A percentile compares a stretch with the other conserved stretches of the same genome.
Conservation (phyloP, 108 stramenopile genomes). For the Seminavis robusta region DNA sequence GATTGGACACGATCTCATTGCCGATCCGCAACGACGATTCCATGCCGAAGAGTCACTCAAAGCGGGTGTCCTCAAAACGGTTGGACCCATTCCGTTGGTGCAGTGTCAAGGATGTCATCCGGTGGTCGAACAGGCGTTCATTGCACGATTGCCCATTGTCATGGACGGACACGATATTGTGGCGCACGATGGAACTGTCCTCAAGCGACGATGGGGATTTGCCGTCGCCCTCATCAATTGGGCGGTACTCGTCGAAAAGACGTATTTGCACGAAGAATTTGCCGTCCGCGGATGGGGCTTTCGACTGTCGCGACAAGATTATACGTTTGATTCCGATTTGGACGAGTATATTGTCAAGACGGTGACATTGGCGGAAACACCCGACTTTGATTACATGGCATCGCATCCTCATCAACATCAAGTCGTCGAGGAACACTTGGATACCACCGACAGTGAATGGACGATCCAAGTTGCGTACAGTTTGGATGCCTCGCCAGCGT, state of each 20-base stretch:
- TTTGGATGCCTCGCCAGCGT: no score
- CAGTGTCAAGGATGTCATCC: conserved; percentile 26
- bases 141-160: conserved; percentile 40
- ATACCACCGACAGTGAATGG: no score
- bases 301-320: conserved; percentile 44
- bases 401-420: no score
- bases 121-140: conserved; percentile 32
- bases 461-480: no score
- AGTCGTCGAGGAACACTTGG: no score
- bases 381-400: no score
- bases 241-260: conserved; percentile 18
- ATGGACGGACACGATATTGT: conserved; percentile 29
- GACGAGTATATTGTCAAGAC: no score
- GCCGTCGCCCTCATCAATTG: conserved; percentile 32
- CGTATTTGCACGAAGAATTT: conserved; percentile 38
- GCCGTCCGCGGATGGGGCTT: conserved; percentile 26
- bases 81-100: conserved; percentile 40
- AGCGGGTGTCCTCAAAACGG: conserved; percentile 32
- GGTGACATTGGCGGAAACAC: no score
- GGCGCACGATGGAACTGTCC: conserved; percentile 23
- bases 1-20: conserved; percentile 24
- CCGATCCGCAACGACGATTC: conserved; percentile 10
- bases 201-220: conserved; percentile 55
- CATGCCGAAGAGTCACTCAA: conserved; percentile 20
- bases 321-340: not conserved